phyloP scores from a whole-genome alignment of 2,329 filamentous ascomycete genomes.

The Ceratocystis albifundus region DNA sequence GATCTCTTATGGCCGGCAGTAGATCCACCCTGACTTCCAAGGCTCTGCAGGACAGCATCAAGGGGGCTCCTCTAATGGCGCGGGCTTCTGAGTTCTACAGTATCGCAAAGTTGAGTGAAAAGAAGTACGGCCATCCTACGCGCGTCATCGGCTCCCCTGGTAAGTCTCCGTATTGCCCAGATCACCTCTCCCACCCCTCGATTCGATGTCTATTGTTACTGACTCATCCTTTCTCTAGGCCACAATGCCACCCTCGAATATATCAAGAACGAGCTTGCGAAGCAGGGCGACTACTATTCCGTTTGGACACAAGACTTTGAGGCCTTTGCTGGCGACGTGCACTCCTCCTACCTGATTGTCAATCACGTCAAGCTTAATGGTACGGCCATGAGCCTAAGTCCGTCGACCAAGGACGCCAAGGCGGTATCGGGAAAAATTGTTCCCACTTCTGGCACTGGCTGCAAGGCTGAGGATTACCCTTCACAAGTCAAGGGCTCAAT shows the following conservation, averaged over 20 bases:
- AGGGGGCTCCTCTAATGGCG: constrained; percentile 42
- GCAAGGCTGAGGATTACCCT: constrained; percentile 52
- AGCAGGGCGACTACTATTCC: constrained; percentile 49
- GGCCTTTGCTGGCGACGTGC: constrained; percentile 49
- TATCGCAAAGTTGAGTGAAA: constrained; percentile 47
- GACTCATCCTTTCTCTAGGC: constrained; percentile 30
- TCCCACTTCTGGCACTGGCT: constrained; percentile 53
- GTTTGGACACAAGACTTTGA: constrained; percentile 53
- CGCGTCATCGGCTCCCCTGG: constrained; percentile 58
- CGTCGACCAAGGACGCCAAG: constrained; percentile 49
- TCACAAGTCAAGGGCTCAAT: constrained; percentile 48
- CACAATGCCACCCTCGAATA: constrained; percentile 55
- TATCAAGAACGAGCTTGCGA: constrained; percentile 44
- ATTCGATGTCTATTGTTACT: constrained; percentile 1
- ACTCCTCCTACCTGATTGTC: constrained; percentile 47
- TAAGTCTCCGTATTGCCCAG: constrained; percentile 29
- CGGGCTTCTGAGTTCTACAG: constrained; percentile 51
- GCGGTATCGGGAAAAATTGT: constrained; percentile 49
- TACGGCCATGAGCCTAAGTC: constrained; percentile 52
- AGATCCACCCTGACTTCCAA: constrained; percentile 42
- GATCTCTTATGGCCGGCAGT: constrained; percentile 23
- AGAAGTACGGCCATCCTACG: constrained; percentile 56
- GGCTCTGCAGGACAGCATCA: constrained; percentile 46
- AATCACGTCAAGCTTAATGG: constrained; percentile 42
- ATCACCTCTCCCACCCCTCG: too few species aligned